Evolutionary conservation across 139 green algal genomes (phyloP).

Genomic region (Nannochloris sp.): DNA sequence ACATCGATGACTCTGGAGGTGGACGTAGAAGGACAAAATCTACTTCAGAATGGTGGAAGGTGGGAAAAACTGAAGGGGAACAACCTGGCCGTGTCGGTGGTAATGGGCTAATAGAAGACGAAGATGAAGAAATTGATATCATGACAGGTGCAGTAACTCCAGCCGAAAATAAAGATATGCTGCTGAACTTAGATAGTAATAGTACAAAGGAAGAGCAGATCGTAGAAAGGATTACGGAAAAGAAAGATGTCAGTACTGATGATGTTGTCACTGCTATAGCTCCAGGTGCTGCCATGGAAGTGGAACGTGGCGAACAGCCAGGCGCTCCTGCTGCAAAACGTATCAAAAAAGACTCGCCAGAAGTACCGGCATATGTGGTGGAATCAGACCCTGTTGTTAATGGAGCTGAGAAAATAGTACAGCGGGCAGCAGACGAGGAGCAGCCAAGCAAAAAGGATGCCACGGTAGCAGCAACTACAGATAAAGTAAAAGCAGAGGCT

Average conservation of each 20-base stretch:
- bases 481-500: too few relatives aligned
- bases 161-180: too few relatives aligned
- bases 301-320: background rate
- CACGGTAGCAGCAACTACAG: too few relatives aligned
- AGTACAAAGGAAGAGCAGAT: background rate
- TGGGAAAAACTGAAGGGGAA: too few relatives aligned
- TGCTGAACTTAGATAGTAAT: too few relatives aligned
- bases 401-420: background rate
- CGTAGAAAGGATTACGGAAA: background rate
- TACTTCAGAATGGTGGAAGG: background rate
- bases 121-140: background rate
- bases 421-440: background rate
- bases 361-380: background rate
- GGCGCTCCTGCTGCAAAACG: background rate
- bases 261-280: background rate
- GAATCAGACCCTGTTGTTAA: background rate
- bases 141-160: background rate
- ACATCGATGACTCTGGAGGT: background rate
- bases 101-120: too few relatives aligned
- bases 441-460: background rate
- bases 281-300: background rate
- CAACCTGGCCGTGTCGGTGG: too few relatives aligned
- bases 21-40: background rate
- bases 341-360: background rate
- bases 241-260: background rate